Percentiles rank a stretch among this genome's conserved stretches.
Evolutionary conservation across 805 yeast species (phyloP).

Genomic region (Ogataea parapolymorpha): DNA sequence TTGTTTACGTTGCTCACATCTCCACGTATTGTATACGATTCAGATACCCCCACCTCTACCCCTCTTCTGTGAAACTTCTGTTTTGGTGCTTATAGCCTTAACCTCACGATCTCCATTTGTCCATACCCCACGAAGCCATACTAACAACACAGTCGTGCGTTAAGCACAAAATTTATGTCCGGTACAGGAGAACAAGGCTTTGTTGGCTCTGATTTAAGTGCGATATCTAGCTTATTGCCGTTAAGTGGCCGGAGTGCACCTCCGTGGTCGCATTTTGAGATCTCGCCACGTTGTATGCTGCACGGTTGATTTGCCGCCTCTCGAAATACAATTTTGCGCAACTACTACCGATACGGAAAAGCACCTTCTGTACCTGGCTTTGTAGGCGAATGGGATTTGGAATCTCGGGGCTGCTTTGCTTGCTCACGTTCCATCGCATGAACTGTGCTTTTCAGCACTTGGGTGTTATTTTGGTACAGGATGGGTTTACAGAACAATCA

Average conservation of each 20-base stretch:
- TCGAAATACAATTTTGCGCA: neutral
- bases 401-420: neutral
- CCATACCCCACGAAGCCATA: neutral
- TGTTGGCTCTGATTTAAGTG: neutral
- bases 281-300: neutral
- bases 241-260: neutral
- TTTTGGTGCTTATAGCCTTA: neutral
- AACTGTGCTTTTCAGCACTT: too few species aligned
- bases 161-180: neutral
- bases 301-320: neutral
- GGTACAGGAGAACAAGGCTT: neutral
- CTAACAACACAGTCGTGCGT: neutral
- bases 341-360: neutral
- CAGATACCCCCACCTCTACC: slow-evolving; percentile 6
- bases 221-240: neutral
- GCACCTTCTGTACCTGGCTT: neutral
- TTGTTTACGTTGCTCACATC: neutral
- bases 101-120: neutral
- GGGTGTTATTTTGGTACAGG: too few species aligned
- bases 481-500: too few species aligned
- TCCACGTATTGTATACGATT: neutral
- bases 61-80: neutral
- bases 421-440: neutral
- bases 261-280: neutral
- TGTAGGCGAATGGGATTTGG: neutral